phyloP scores from a whole-genome alignment of 768 basidiomycete species.

The Rubroboletus satanas region DNA sequence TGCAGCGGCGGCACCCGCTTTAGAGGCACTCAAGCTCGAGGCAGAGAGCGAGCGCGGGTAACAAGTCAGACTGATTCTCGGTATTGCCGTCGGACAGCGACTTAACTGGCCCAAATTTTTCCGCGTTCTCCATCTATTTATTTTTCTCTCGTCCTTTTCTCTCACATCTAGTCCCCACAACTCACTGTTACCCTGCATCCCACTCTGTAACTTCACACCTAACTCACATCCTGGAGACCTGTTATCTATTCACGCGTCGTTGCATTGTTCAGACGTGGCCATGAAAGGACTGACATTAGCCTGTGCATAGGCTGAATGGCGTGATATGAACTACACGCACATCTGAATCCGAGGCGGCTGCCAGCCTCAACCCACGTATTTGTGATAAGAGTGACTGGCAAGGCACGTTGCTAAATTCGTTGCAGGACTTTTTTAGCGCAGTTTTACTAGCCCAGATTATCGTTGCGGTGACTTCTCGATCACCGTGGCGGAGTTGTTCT shows the following conservation, averaged over 20 bases:
- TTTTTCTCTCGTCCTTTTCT: not conserved
- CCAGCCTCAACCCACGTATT: not conserved
- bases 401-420: conserved; percentile 14
- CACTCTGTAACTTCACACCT: conserved; percentile 7
- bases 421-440: conserved; percentile 3
- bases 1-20: conserved; percentile 32
- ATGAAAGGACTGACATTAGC: conserved; percentile 5
- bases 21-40: conserved; percentile 34
- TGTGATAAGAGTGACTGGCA: not conserved
- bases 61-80: conserved; percentile 3
- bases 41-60: conserved; percentile 15
- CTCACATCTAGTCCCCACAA: not conserved
- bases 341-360: conserved; percentile 4
- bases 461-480: conserved; percentile 18
- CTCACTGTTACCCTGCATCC: not conserved
- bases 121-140: conserved; percentile 3
- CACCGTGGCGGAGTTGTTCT: conserved; percentile 18
- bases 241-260: conserved; percentile 11
- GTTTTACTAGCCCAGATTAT: conserved; percentile 9
- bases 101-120: not conserved
- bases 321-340: conserved; percentile 11
- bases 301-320: not conserved
- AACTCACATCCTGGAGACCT: conserved; percentile 1
- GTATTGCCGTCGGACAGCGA: not conserved
- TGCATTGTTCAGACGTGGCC: not conserved